Percentiles rank a stretch among this genome's conserved stretches.
Conservation (phyloP, 768 basidiomycete species). For the Pulveroboletus sp. region DNA sequence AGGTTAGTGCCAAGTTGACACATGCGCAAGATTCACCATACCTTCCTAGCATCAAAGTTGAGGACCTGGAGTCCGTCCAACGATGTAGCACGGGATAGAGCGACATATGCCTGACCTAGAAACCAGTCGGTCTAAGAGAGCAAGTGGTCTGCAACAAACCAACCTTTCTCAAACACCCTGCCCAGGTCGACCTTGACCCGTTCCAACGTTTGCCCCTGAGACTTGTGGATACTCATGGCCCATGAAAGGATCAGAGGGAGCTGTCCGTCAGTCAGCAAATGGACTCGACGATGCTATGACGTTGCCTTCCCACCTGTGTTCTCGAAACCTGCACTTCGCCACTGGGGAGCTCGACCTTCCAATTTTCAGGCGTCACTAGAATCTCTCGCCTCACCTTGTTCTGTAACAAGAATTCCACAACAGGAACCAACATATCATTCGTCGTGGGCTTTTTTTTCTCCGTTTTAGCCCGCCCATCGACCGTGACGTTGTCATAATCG, state of each 20-base stretch:
- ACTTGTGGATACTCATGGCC: conserved; percentile 99
- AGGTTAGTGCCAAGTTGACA: conserved; percentile 3
- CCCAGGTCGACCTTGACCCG: conserved; percentile 93
- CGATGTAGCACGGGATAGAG: conserved; percentile 84
- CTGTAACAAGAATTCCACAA: conserved; percentile 74
- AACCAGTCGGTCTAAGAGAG: background rate
- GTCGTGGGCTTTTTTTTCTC: conserved; percentile 28
- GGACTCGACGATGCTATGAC: background rate
- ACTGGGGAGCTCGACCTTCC: conserved; percentile 86
- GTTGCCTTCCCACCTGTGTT: conserved; percentile 57
- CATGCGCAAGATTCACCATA: conserved; percentile 25
- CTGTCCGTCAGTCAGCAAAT: conserved; percentile 36
- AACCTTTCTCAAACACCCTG: conserved; percentile 90
- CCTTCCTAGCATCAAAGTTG: conserved; percentile 74
- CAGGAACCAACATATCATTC: conserved; percentile 49
- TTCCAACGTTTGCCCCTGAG: conserved; percentile 94
- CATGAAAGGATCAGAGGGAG: conserved; percentile 87
- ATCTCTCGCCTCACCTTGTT: conserved; percentile 52
- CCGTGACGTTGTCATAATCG: conserved; percentile 32
- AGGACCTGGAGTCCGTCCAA: conserved; percentile 84
- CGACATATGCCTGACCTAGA: conserved; percentile 87
- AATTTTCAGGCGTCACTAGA: conserved; percentile 67
- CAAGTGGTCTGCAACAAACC: conserved; percentile 6
- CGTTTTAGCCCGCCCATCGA: conserved; percentile 34
- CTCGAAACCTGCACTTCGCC: conserved; percentile 82